Evolutionary conservation across 2,329 filamentous ascomycete genomes (phyloP).

Genomic region (Xylariaceae sp.): DNA sequence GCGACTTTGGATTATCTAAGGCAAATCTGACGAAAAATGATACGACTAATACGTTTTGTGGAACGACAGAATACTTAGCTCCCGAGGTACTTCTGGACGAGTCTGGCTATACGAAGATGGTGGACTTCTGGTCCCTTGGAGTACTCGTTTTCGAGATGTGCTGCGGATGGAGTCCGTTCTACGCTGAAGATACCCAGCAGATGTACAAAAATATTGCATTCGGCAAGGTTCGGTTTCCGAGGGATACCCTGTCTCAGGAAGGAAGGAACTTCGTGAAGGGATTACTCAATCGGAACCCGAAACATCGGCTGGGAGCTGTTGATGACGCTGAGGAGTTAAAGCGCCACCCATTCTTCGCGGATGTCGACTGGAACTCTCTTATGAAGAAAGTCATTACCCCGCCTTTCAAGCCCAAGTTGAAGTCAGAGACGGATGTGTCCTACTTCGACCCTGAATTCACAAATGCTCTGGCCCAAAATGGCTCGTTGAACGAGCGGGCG

Average conservation of each 20-base stretch:
- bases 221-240: slow-evolving; percentile 93
- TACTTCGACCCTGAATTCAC: slow-evolving; percentile 99
- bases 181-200: slow-evolving; percentile 97
- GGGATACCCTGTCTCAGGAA: slow-evolving; percentile 90
- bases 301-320: slow-evolving; percentile 86
- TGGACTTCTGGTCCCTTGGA: slow-evolving; percentile 98
- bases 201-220: slow-evolving; percentile 99
- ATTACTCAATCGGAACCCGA: slow-evolving; percentile 91
- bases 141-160: slow-evolving; percentile 99
- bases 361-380: slow-evolving; percentile 88
- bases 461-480: slow-evolving; percentile 81
- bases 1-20: slow-evolving; percentile 96
- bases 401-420: slow-evolving; percentile 95
- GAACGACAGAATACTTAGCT: slow-evolving; percentile 94
- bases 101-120: slow-evolving; percentile 98
- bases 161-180: slow-evolving; percentile 98
- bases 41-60: slow-evolving; percentile 98
- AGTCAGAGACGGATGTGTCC: slow-evolving; percentile 91
- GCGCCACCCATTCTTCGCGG: slow-evolving; percentile 87
- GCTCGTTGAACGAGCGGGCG: slow-evolving; percentile 86
- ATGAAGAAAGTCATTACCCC: slow-evolving; percentile 89
- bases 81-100: slow-evolving; percentile 94
- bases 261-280: slow-evolving; percentile 98
- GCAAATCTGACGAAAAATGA: slow-evolving; percentile 95
- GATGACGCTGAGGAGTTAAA: slow-evolving; percentile 93